Base-by-base conservation (phyloP, 768 basidiomycete genomes). In the Collybia mongolica region DNA sequence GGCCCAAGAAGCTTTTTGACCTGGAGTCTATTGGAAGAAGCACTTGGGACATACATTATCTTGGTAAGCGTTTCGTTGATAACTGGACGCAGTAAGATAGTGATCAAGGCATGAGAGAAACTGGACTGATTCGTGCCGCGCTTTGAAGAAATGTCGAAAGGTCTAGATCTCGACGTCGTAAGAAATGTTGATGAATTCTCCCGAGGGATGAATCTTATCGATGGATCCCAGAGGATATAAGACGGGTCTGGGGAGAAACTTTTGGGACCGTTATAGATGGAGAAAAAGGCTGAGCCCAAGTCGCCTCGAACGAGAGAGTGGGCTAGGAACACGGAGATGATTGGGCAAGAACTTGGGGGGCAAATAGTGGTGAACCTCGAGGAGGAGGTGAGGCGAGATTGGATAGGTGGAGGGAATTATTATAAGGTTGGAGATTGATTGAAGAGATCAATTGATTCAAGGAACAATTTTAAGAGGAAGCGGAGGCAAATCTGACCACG, bases 401-500 rank as follows among this genome's bases (percentile, higher is more conserved):
- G 39, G 9, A 20, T 39, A 39, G 19, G 37, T 15, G 22, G n/a
- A 26, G 3, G 18, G 28, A 5, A 43, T 17, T 29, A 38, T 15
- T 20, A 44, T 42, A 45, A 48, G 32, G 42, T 49, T 48, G 56
- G 38, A 49, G 49, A 58, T 48, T 23, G 47, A 38, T 47, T 46
- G 19, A 36, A 23, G 56, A 28, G 26, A 32, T 32, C 32, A 32
- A 32, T 32, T 32, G 32, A 32, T 32, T 32, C 32, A 32, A 32
- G 32, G 32, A 32, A 32, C 32, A 32, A 32, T 32, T 32, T 32
- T 9, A 28, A 28, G 14, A 14, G 32, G 32, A 32, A 55, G 53
- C 63, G 64, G 66, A 66, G 59, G 66, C 66, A 69, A 67, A 66
- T 61, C 51, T 20, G 51, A 56, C 60, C 68, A 69, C 68, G 68